Base-by-base conservation (phyloP, 805 yeast genomes). In the Cyberlindnera xylosilytica region DNA sequence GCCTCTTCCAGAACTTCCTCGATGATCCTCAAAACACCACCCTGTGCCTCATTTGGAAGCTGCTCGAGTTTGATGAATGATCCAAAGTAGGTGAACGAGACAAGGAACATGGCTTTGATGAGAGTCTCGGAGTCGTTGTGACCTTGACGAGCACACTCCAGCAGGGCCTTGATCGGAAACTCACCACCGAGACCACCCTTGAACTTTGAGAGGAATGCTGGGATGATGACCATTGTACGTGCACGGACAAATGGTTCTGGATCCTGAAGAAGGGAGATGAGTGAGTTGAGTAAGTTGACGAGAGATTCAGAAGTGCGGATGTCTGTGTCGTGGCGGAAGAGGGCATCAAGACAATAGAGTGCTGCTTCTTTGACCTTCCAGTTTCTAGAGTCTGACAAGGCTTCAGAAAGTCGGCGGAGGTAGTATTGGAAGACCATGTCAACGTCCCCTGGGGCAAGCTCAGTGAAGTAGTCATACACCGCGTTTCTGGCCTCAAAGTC, bases 401-500 rank as follows among this genome's bases (percentile, higher is more conserved):
- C 35, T 2, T 38, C 34, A 6, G 1, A 43, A 10, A 34, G 37
- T 11, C 33, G 41, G 1, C 34, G 7, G 1, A 50, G 36, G 9
- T 47, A 36, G 42, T 45, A 49, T 5, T 39, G 33, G 15, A 54
- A 49, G 20, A 49, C 36, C 5, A 35, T 26, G 1, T 46, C 40
- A 8, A 74, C 65, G 48, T 78, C 81, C 0, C 38, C 35, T 5
- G 62, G 65, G 28, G 72, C 67, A 27, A 81, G 51, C 17, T 78
- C 81, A 0, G 74, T 62, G 5, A 86, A 49, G 26, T 78, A 73
- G 22, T 82, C 87, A 20, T 69, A 68, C 1, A 81, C 65, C 0
- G 84, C 73, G 37, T 80, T 83, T 40, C 98, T 73, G 1, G 81
- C 74, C 2, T 73, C 61, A 9, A 63, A 62, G 5, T 74, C 76